Base-by-base conservation (phyloP, 495 filamentous ascomycete genomes). In the Xanthoparmelia taractica region DNA sequence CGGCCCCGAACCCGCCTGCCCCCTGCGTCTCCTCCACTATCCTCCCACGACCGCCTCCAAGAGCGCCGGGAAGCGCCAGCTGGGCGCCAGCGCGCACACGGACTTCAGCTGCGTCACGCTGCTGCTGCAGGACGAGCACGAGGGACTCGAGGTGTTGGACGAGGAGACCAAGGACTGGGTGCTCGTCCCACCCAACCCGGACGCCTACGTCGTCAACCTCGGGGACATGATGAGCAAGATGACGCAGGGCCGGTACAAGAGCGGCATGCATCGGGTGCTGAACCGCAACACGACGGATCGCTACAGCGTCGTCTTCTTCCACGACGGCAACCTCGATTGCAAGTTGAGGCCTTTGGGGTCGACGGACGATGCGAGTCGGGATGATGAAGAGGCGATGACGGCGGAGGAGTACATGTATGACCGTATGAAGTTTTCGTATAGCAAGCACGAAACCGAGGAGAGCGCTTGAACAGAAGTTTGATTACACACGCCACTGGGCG, bases 281-380 rank as follows among this genome's bases (percentile, higher is more conserved):
- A 73, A 74, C 65, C 68, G 67, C 15, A 71, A 73, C 38, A 59
- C 68, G 27, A 66, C 43, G 1, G 73, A 79, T 45, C 70, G 78
- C 33, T 80, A 77, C 64, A 77, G 74, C 47, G 66, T 78, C 7
- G 73, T 79, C 0, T 79, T 78, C 65, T 79, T 80, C 69, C 76
- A 76, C 59, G 69, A 71, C 52, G 72, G 72, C 11, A 75, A 74
- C 59, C 36, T 72, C 47, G 72, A 75, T 65, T 69, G 36, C 41
- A 60, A 60, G 37, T 52, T 75, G 37, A 36, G 20, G 18, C 69
- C 66, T 43, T 57, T 73, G 20, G n/a, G n/a, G n/a, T n/a, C n/a
- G n/a, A n/a, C n/a, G n/a, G n/a, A n/a, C n/a, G 67, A 71, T 66
- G 68, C 68, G 25, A 56, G 15, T 12, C 10, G 12, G 38, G 33